A percentile compares a stretch with the other conserved stretches of the same genome.
Evolutionary conservation across 2,329 filamentous ascomycete species (phyloP).

Genomic region (Parastagonospora avenae): DNA sequence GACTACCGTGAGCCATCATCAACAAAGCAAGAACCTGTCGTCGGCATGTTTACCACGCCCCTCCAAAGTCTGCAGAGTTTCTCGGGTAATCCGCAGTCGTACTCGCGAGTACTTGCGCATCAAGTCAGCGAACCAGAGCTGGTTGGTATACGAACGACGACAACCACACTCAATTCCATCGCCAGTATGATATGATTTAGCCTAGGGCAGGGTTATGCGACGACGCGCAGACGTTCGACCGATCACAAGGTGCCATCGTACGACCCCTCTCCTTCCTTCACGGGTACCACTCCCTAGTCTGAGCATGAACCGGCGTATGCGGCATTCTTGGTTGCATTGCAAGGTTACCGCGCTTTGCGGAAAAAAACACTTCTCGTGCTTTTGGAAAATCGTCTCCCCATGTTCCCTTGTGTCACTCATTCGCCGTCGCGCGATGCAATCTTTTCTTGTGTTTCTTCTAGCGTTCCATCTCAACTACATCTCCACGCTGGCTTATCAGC

Average conservation of each 20-base stretch:
- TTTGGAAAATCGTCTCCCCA: not conserved
- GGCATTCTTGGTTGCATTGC: slow-evolving; percentile 8
- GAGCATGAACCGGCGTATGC: slow-evolving; percentile 13
- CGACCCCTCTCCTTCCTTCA: slow-evolving; percentile 6
- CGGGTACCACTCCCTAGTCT: slow-evolving; percentile 5
- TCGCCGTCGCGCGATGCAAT: not conserved
- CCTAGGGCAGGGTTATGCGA: too few species aligned
- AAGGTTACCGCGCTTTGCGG: slow-evolving; percentile 2
- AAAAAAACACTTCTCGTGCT: not conserved
- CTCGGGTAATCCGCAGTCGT: slow-evolving; percentile 16
- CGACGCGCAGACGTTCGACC: not conserved
- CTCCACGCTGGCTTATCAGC: not conserved
- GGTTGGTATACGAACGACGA: slow-evolving; percentile 38
- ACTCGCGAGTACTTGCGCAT: slow-evolving; percentile 26
- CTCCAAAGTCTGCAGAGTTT: slow-evolving; percentile 34
- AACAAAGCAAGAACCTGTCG: slow-evolving; percentile 28
- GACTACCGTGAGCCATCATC: slow-evolving; percentile 11
- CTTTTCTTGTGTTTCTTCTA: not conserved
- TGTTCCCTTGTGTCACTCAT: slow-evolving; percentile 34
- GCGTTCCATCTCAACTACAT: slow-evolving; percentile 2
- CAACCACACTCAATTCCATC: slow-evolving; percentile 39
- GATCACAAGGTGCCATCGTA: not conserved
- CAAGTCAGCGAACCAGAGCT: slow-evolving; percentile 44
- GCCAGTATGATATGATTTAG: slow-evolving; percentile 41
- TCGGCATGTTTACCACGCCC: slow-evolving; percentile 40